Evolutionary conservation across 2,329 filamentous ascomycete species (phyloP).

Genomic region (Metarhizium album): DNA sequence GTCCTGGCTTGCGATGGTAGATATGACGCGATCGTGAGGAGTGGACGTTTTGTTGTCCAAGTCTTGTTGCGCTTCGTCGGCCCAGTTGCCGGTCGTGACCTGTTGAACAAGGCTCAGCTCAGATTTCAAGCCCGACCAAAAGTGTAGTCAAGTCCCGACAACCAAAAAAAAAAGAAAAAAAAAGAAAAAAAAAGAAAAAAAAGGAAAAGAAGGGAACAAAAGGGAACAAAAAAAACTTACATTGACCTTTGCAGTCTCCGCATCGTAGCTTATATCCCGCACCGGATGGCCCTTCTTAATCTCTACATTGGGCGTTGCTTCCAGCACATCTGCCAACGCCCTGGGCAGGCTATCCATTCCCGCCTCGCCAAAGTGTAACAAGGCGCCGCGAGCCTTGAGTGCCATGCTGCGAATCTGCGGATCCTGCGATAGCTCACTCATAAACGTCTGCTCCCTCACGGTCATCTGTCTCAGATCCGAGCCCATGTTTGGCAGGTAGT

Average conservation of each 20-base stretch:
- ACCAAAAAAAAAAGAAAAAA: no score
- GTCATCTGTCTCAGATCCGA: constrained; percentile 33
- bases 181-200: no score
- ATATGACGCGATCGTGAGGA: constrained; percentile 49
- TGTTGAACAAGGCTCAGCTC: background rate
- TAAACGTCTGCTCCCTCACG: constrained; percentile 17
- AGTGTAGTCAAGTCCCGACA: background rate
- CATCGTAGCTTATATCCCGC: constrained; percentile 30
- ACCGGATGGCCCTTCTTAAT: constrained; percentile 42
- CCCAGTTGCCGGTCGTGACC: constrained; percentile 10
- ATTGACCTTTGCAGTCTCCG: constrained; percentile 26
- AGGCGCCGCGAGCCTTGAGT: constrained; percentile 17
- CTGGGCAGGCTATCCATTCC: constrained; percentile 55
- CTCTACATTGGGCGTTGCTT: constrained; percentile 44
- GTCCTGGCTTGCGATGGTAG: constrained; percentile 45
- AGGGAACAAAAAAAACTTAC: constrained; percentile 30
- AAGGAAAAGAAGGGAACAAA: no score
- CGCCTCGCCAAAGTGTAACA: constrained; percentile 28
- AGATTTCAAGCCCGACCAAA: background rate
- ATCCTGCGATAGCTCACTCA: constrained; percentile 18
- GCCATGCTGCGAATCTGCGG: constrained; percentile 20
- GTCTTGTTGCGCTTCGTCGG: background rate
- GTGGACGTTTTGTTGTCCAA: background rate
- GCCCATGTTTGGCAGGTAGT: constrained; percentile 16
- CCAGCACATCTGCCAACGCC: constrained; percentile 40